phyloP scores from a whole-genome alignment of 202 grass and related monocot genomes.

The Cymbopogon flexuosus region DNA sequence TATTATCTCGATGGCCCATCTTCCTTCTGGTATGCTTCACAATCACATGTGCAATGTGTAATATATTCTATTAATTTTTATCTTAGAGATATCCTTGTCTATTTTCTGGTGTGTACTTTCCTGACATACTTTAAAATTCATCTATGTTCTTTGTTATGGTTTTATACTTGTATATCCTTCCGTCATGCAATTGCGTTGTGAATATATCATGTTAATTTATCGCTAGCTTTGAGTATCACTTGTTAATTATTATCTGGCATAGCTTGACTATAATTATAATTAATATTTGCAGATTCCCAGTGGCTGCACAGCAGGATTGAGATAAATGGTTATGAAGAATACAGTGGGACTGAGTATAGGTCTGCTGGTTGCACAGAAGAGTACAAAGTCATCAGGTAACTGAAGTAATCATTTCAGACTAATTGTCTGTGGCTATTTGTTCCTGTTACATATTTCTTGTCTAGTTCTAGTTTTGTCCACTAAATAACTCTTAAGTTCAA shows the following conservation, averaged over 20 bases:
- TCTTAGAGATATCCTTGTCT: neutral
- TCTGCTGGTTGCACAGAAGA: conserved; percentile 96
- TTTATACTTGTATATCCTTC: neutral
- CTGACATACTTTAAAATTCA: neutral
- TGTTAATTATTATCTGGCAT: neutral
- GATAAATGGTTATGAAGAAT: conserved; percentile 91
- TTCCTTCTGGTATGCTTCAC: conserved; percentile 68
- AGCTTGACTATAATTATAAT: neutral
- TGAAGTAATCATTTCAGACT: neutral
- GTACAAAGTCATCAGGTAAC: conserved; percentile 64
- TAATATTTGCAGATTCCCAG: conserved; percentile 58
- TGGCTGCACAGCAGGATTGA: conserved; percentile 95
- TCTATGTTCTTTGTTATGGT: neutral
- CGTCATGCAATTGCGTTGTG: neutral
- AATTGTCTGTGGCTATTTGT: neutral
- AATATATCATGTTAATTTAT: neutral
- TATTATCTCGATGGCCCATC: conserved; percentile 83
- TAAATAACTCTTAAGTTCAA: neutral
- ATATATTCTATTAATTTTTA: neutral
- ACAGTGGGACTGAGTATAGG: conserved; percentile 74
- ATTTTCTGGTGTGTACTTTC: neutral
- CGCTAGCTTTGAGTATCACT: neutral
- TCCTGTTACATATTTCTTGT: neutral
- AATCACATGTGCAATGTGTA: neutral
- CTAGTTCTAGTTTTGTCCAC: neutral